A percentile compares a stretch with the other conserved stretches of the same genome.
These are phyloP conservation scores for Hypoxylon rubiginosum DNA, from an alignment of 2,329 filamentous ascomycete genomes.

Conservation along the genomic window DNA sequence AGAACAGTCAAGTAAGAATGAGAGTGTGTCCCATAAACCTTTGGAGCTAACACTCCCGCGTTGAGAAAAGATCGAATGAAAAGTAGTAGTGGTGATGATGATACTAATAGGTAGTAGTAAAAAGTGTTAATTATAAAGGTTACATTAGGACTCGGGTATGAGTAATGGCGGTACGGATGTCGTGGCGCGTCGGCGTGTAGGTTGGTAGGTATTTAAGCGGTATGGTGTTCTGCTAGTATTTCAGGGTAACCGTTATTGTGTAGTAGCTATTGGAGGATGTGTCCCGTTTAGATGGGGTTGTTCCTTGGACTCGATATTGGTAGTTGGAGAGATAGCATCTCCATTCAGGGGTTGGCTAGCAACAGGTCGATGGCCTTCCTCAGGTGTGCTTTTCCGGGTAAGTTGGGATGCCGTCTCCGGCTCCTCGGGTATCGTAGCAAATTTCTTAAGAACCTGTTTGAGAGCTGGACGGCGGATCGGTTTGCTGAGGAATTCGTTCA, in stretches of 20 bases:
- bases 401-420: slow-evolving; percentile 58
- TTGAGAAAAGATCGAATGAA: slow-evolving; percentile 7
- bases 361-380: slow-evolving; percentile 33
- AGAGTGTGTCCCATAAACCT: not conserved
- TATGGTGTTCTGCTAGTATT: not conserved
- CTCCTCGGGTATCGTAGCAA: slow-evolving; percentile 84
- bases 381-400: slow-evolving; percentile 49
- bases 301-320: slow-evolving; percentile 26
- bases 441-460: slow-evolving; percentile 88
- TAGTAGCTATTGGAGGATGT: slow-evolving; percentile 21
- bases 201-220: not conserved
- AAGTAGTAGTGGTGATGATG: slow-evolving; percentile 5
- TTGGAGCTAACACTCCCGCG: not conserved
- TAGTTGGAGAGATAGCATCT: not conserved
- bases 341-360: slow-evolving; percentile 36
- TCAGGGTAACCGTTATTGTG: slow-evolving; percentile 7
- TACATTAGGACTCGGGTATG: not conserved
- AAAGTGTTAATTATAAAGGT: not conserved
- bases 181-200: not conserved
- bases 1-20: slow-evolving; percentile 7
- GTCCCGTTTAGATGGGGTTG: slow-evolving; percentile 27
- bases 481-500: slow-evolving; percentile 88
- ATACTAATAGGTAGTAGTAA: slow-evolving; percentile 8
- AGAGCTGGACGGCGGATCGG: slow-evolving; percentile 85
- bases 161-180: slow-evolving; percentile 1